A percentile compares a stretch with the other conserved stretches of the same genome.
These are phyloP conservation scores for Diphasiastrum complanatum DNA, from an alignment of 83 land plant genomes.

Conservation along the genomic window DNA sequence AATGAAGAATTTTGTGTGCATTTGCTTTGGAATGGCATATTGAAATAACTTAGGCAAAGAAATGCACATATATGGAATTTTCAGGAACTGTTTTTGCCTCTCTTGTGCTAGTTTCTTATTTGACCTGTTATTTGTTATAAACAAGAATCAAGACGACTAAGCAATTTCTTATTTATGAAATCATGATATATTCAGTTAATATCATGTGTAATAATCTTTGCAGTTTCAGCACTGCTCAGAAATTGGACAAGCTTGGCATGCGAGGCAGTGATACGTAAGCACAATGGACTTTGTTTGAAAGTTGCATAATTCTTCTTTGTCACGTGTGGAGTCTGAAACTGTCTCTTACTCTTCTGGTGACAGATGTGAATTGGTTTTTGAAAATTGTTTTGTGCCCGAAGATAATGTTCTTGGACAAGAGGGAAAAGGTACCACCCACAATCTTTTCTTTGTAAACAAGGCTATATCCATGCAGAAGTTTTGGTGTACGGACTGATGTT, in stretches of 20 bases:
- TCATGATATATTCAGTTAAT: no score
- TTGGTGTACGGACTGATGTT: no score
- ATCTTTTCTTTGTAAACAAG: not conserved
- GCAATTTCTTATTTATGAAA: not conserved
- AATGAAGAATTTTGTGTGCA: no score
- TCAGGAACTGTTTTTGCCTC: no score
- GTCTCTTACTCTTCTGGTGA: not conserved
- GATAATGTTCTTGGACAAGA: constrained; percentile 95
- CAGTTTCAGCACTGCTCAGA: constrained; percentile 99
- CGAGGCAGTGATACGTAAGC: constrained; percentile 99
- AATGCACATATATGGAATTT: no score
- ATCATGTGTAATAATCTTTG: not conserved
- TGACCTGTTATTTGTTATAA: not conserved
- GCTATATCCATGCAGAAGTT: no score
- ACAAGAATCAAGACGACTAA: constrained; percentile 5
- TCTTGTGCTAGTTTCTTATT: no score
- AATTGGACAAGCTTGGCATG: constrained; percentile 98
- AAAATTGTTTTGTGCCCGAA: constrained; percentile 91
- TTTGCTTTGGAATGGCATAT: no score
- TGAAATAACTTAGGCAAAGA: no score
- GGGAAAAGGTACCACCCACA: constrained; percentile 68
- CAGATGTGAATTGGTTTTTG: constrained; percentile 99
- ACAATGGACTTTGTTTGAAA: not conserved
- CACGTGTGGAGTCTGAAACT: not conserved
- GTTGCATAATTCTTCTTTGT: not conserved